Evolutionary conservation across 1,139 yeast genomes (phyloP).

Genomic region (Saccharomyces pastorianus): DNA sequence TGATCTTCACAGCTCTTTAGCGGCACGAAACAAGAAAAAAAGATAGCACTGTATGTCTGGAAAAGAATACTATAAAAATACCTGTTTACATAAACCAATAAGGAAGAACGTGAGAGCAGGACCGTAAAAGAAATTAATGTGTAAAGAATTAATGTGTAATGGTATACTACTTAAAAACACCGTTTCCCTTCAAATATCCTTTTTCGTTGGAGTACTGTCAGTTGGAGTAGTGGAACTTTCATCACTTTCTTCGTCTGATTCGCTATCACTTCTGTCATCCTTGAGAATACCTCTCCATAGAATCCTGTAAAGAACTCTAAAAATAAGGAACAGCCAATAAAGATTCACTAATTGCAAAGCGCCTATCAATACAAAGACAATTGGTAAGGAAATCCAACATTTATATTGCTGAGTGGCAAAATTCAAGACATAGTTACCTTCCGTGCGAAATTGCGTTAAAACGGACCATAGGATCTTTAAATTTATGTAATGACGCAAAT

Average conservation of each 20-base stretch:
- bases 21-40: not conserved
- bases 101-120: not conserved
- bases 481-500: constrained; percentile 77
- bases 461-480: constrained; percentile 74
- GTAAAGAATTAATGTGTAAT: not conserved
- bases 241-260: constrained; percentile 32
- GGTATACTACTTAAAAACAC: not conserved
- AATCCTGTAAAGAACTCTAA: constrained; percentile 62
- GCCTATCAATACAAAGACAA: constrained; percentile 64
- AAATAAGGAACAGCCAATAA: constrained; percentile 76
- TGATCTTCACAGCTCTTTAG: not conserved
- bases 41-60: not conserved
- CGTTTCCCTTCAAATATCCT: not conserved
- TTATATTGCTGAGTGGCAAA: constrained; percentile 91
- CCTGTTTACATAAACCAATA: not conserved
- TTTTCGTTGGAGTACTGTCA: not conserved
- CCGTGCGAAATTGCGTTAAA: constrained; percentile 70
- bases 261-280: constrained; percentile 86
- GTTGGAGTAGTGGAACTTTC: constrained; percentile 3
- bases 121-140: not conserved
- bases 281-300: constrained; percentile 44
- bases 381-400: constrained; percentile 85
- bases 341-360: constrained; percentile 75
- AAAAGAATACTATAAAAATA: not conserved
- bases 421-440: constrained; percentile 69